Conservation (phyloP, 1,284 basidiomycete genomes). For the Cutaneotrichosporon sp. region DNA sequence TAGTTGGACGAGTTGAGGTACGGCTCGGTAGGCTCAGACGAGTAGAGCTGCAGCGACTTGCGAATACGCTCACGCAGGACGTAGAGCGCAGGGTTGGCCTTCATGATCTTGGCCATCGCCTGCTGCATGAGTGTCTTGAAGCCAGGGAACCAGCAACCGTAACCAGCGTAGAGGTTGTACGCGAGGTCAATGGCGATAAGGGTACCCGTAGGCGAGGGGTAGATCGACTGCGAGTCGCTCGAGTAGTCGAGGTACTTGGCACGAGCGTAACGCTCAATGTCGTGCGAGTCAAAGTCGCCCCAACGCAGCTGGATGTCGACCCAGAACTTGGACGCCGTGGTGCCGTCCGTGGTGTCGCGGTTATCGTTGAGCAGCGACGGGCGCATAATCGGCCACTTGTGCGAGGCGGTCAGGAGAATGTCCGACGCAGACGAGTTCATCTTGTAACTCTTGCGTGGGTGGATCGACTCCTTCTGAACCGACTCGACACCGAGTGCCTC, state of each 20-base stretch:
- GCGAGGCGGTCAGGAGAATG: constrained; percentile 92
- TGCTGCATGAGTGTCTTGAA: constrained; percentile 97
- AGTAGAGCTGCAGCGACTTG: constrained; percentile 97
- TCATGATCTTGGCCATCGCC: constrained; percentile 99
- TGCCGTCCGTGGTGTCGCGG: constrained; percentile 94
- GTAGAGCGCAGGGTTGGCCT: constrained; percentile 77
- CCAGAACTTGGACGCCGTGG: constrained; percentile 98
- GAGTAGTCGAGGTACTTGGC: constrained; percentile 85
- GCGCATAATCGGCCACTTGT: constrained; percentile 97
- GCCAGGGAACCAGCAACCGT: constrained; percentile 99
- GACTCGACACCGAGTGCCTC: constrained; percentile 98
- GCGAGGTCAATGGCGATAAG: constrained; percentile 97
- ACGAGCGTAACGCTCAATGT: constrained; percentile 94
- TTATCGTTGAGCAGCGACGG: constrained; percentile 94
- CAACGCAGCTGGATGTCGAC: constrained; percentile 96
- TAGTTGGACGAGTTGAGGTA: constrained; percentile 88
- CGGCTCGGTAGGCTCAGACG: constrained; percentile 97
- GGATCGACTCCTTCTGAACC: constrained; percentile 69
- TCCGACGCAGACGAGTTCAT: constrained; percentile 96
- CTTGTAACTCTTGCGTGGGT: constrained; percentile 98
- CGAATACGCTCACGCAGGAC: constrained; percentile 97
- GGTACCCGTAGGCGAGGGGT: constrained; percentile 95
- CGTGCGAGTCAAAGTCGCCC: constrained; percentile 99
- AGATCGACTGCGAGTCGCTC: constrained; percentile 94
- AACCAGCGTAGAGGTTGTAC: constrained; percentile 98